A percentile compares a stretch with the other conserved stretches of the same genome.
Evolutionary conservation across 2,329 filamentous ascomycete species (phyloP).

Genomic region (Tympanopsis confertula): DNA sequence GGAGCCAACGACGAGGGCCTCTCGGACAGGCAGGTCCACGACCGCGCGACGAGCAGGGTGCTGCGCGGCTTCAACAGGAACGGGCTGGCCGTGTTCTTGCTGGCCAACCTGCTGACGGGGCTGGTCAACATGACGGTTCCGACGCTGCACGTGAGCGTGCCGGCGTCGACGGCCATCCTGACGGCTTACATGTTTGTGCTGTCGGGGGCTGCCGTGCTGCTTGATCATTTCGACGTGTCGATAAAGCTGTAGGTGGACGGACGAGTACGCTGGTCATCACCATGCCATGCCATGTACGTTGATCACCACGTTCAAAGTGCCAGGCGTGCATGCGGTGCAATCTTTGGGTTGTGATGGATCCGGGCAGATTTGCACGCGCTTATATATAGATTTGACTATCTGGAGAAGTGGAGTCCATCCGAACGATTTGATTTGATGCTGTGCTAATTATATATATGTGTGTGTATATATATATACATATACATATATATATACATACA

Average conservation of each 20-base stretch:
- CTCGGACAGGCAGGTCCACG: conserved; percentile 50
- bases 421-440: no score
- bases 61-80: conserved; percentile 79
- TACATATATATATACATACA: no score
- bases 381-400: no score
- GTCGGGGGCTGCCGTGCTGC: conserved; percentile 52
- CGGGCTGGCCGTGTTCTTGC: conserved; percentile 70
- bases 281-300: not conserved
- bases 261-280: not conserved
- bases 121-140: conserved; percentile 77
- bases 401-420: no score
- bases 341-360: no score
- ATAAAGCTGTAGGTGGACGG: conserved; percentile 48
- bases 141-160: conserved; percentile 60
- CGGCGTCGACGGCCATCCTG: conserved; percentile 62
- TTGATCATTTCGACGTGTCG: conserved; percentile 56
- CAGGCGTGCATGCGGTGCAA: not conserved
- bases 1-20: conserved; percentile 22
- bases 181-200: conserved; percentile 59
- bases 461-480: no score
- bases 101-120: conserved; percentile 83
- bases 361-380: no score
- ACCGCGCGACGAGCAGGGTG: conserved; percentile 67
- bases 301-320: not conserved
- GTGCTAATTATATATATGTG: no score